Base-by-base conservation (phyloP, 108 stramenopile genomes). In the Fistulifera pelliculosa region DNA sequence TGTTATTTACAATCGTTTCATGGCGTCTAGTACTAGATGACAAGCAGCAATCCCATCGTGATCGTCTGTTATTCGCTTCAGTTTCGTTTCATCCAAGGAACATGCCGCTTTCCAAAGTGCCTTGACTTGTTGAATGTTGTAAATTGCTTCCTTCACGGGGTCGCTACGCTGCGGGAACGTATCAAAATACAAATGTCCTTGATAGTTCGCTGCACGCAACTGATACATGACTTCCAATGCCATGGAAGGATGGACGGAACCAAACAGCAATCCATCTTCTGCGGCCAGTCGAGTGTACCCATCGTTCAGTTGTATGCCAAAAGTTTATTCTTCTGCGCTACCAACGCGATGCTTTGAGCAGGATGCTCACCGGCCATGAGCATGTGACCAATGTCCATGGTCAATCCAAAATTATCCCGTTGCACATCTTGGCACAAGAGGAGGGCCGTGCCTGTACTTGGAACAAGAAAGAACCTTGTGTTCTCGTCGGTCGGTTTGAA, bases 401-500 rank as follows among this genome's bases (percentile, higher is more conserved):
- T 92, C 54, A 92, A 62, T 0, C 90, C 90, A 77, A 92, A 83
- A 64, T 92, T 92, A 1, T 56, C 58, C 16, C 86, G 60, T 66
- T 86, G 72, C 40, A 92, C 75, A 27, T 92, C 86, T 21, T 76
- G 65, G 13, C 78, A 74, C 42, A 92, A 41, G 16, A 82, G 56
- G 44, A 92, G 38, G 0, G 90, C 90, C 7, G 83, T 81, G 10
- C 81, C 90, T 41, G 90, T 92, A n/a, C 75, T 74, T 15, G 90
- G 90, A 14, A 92, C 83, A 7, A 84, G 81, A 52, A 92, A 92
- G 52, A 83, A 92, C 14, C 90, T 51, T 0, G 90, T 92, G 48
- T 92, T 87, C 59, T 92, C 90, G 55, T 92, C 90, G 12, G 90
- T 92, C 0, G 90, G 90, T 52, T 92, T 92, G 71, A 72, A 92